A percentile compares a stretch with the other conserved stretches of the same genome.
phyloP scores from a whole-genome alignment of 2,329 filamentous ascomycete genomes.

The Fusarium fracticaudum region DNA sequence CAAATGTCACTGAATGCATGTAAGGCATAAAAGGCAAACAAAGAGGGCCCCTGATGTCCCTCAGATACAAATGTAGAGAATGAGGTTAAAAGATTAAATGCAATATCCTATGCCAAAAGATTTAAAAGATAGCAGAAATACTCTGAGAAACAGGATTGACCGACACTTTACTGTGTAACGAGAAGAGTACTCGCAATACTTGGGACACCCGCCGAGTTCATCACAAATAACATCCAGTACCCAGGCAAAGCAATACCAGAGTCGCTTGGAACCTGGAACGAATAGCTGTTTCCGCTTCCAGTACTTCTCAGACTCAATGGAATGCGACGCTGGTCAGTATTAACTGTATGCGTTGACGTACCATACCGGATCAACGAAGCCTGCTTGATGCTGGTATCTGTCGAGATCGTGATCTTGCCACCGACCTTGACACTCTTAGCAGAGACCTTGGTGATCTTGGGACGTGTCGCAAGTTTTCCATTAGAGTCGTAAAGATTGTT shows the following conservation, averaged over 20 bases:
- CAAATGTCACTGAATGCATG: too few species aligned
- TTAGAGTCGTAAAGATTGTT: slow-evolving; percentile 11
- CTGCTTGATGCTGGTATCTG: background rate
- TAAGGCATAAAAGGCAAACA: too few species aligned
- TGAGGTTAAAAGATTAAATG: too few species aligned
- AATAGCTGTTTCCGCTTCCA: slow-evolving; percentile 4
- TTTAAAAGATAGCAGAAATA: background rate
- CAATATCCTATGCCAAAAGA: too few species aligned
- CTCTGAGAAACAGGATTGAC: background rate
- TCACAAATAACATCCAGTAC: slow-evolving; percentile 32
- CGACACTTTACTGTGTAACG: background rate
- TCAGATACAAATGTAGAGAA: accelerated
- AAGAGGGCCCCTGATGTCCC: accelerated
- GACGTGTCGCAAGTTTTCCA: slow-evolving; percentile 6
- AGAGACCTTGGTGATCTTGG: background rate
- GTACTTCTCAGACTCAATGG: background rate
- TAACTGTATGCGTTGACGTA: slow-evolving; percentile 28
- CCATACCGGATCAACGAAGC: slow-evolving; percentile 28
- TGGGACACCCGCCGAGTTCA: slow-evolving; percentile 26
- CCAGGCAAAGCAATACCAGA: slow-evolving; percentile 27
- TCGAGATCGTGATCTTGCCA: background rate
- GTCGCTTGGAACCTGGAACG: slow-evolving; percentile 14
- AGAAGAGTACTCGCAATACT: slow-evolving; percentile 16
- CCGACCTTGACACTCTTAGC: background rate
- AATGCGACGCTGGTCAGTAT: slow-evolving; percentile 34